Percentiles rank a stretch among this genome's conserved stretches.
phyloP scores from a whole-genome alignment of 2,329 filamentous ascomycete species.

The Anisogramma anomala region DNA sequence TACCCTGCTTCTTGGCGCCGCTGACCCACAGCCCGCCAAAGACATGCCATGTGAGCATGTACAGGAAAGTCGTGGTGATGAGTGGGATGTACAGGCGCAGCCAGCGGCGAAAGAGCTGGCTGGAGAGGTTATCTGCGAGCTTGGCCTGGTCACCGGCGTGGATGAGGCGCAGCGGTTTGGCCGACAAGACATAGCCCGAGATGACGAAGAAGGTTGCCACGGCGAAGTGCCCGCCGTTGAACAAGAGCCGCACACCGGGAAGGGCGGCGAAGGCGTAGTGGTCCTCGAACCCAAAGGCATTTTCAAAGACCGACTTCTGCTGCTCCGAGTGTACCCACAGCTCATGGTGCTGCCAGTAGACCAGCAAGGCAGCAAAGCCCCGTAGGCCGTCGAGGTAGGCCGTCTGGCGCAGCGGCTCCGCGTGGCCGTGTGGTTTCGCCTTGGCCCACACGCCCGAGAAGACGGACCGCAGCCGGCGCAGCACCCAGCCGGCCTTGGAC shows the following conservation, averaged over 20 bases:
- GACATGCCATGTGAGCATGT: slow-evolving; percentile 41
- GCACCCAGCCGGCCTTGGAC: slow-evolving; percentile 7
- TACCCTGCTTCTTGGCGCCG: slow-evolving; percentile 27
- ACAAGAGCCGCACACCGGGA: slow-evolving; percentile 47
- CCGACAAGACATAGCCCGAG: slow-evolving; percentile 44
- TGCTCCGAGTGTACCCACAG: slow-evolving; percentile 40
- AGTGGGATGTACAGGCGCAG: slow-evolving; percentile 39
- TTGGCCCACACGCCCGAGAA: slow-evolving; percentile 12
- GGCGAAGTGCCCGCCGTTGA: slow-evolving; percentile 50
- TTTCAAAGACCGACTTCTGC: slow-evolving; percentile 34
- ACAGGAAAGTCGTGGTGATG: slow-evolving; percentile 42
- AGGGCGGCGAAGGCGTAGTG: slow-evolving; percentile 39
- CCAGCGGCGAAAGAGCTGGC: slow-evolving; percentile 38
- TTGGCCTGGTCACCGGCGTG: slow-evolving; percentile 30
- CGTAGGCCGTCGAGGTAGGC: slow-evolving; percentile 55
- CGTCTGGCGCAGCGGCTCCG: slow-evolving; percentile 32
- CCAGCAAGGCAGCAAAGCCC: slow-evolving; percentile 55
- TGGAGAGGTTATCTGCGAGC: slow-evolving; percentile 33
- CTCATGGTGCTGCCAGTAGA: slow-evolving; percentile 52
- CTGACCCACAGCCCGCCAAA: slow-evolving; percentile 35
- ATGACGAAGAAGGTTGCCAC: slow-evolving; percentile 47
- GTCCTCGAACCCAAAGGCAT: slow-evolving; percentile 38
- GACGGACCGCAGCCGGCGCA: slow-evolving; percentile 9
- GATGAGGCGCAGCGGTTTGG: slow-evolving; percentile 37
- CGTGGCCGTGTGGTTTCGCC: slow-evolving; percentile 1